These are phyloP conservation scores for Saccharum spontaneum DNA, from an alignment of 176 grass and related monocot genomes.

Conservation along the genomic window DNA sequence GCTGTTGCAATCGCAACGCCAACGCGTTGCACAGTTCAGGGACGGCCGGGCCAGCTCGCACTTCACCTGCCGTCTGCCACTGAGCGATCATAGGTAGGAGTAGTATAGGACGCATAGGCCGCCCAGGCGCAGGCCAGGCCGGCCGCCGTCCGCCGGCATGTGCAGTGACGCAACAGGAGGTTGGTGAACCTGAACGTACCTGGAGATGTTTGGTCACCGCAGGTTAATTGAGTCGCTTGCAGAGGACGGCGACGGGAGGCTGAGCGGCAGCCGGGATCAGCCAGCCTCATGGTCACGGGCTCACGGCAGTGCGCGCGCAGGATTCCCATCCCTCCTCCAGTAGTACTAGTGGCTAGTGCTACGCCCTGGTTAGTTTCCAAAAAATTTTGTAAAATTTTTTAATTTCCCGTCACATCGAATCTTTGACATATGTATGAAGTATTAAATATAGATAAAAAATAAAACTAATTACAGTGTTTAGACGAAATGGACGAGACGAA, in stretches of 20 bases:
- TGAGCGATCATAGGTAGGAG: background rate
- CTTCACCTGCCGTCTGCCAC: background rate
- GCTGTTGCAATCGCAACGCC: too few relatives aligned
- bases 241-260: background rate
- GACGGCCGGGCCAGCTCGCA: too few relatives aligned
- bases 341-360: background rate
- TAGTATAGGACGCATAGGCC: background rate
- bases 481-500: too few relatives aligned
- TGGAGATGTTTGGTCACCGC: background rate
- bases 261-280: background rate
- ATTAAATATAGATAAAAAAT: too few relatives aligned
- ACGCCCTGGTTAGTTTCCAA: too few relatives aligned
- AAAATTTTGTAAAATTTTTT: too few relatives aligned
- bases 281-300: background rate
- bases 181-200: background rate
- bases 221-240: background rate
- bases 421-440: too few relatives aligned
- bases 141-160: background rate
- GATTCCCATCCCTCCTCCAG: background rate
- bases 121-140: background rate
- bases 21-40: background rate
- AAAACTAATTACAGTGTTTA: too few relatives aligned
- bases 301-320: background rate
- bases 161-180: background rate
- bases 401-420: too few relatives aligned